These are phyloP conservation scores for Aspergillus persii DNA, from an alignment of 2,329 filamentous ascomycete genomes.

Conservation along the genomic window DNA sequence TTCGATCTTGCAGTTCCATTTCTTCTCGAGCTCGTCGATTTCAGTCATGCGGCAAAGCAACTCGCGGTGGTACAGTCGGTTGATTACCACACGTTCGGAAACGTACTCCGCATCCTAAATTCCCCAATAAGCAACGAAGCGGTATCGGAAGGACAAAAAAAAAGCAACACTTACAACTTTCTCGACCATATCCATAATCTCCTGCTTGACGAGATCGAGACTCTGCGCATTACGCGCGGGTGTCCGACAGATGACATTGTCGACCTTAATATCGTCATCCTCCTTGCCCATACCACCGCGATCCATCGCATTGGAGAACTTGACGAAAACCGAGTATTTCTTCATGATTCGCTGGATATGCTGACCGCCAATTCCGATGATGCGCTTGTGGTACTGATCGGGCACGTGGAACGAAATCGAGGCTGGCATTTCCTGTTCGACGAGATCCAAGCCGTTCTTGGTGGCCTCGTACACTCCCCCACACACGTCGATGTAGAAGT, in stretches of 20 bases:
- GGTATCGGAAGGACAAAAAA: slow-evolving; percentile 1
- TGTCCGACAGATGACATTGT: slow-evolving; percentile 98
- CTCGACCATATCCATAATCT: slow-evolving; percentile 99
- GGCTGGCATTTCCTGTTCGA: slow-evolving; percentile 98
- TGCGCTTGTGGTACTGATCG: slow-evolving; percentile 98
- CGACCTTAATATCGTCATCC: slow-evolving; percentile 96
- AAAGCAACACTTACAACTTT: slow-evolving; percentile 63
- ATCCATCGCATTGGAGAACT: slow-evolving; percentile 99
- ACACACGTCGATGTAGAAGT: slow-evolving; percentile 98
- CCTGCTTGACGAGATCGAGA: slow-evolving; percentile 93
- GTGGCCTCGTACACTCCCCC: slow-evolving; percentile 89
- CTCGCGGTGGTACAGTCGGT: slow-evolving; percentile 92
- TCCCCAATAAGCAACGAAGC: not conserved
- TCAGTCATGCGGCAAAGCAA: slow-evolving; percentile 83
- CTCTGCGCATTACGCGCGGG: slow-evolving; percentile 96
- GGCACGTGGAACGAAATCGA: slow-evolving; percentile 99
- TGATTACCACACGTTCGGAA: slow-evolving; percentile 87
- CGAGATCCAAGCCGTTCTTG: slow-evolving; percentile 85
- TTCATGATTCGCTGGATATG: slow-evolving; percentile 99
- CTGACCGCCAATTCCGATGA: slow-evolving; percentile 96
- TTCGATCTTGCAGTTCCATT: slow-evolving; percentile 99
- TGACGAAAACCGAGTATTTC: slow-evolving; percentile 99
- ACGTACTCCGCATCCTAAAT: slow-evolving; percentile 89
- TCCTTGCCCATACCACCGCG: slow-evolving; percentile 89
- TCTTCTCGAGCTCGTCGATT: slow-evolving; percentile 94